A percentile compares a stretch with the other conserved stretches of the same genome.
Evolutionary conservation across 306 rosid genomes (phyloP).

Genomic region (Bauhinia variegata): DNA sequence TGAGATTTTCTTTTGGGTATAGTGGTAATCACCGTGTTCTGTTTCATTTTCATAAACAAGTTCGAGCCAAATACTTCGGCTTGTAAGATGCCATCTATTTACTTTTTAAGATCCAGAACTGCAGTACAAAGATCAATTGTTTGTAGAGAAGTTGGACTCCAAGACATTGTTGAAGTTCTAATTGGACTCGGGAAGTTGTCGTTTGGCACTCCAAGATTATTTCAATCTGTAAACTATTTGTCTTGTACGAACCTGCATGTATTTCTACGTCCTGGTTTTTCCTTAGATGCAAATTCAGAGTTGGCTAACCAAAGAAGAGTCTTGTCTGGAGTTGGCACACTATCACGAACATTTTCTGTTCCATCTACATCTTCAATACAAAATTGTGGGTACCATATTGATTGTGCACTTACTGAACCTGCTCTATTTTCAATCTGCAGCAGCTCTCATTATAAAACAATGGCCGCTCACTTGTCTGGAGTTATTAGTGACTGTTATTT

Average conservation of each 20-base stretch:
- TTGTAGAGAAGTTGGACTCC: constrained; percentile 58
- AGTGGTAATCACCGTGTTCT: constrained; percentile 38
- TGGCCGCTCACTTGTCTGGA: constrained; percentile 66
- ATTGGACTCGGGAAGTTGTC: constrained; percentile 63
- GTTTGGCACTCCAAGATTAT: constrained; percentile 57
- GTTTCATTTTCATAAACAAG: constrained; percentile 35
- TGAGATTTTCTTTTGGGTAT: constrained; percentile 58
- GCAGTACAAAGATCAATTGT: constrained; percentile 51
- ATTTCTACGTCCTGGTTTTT: constrained; percentile 44
- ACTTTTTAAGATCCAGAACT: constrained; percentile 58
- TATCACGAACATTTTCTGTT: constrained; percentile 67
- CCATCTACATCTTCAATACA: constrained; percentile 75
- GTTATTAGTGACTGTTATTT: constrained; percentile 49
- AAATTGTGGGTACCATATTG: constrained; percentile 71
- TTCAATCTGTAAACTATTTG: constrained; percentile 49
- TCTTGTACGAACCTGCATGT: constrained; percentile 46
- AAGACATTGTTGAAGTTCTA: constrained; percentile 55
- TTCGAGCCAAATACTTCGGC: constrained; percentile 39
- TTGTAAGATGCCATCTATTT: constrained; percentile 78
- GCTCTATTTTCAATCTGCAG: constrained; percentile 40
- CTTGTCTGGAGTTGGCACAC: constrained; percentile 67
- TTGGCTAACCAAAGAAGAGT: constrained; percentile 49
- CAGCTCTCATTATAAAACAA: constrained; percentile 46
- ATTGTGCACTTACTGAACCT: constrained; percentile 48
- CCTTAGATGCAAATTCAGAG: constrained; percentile 57